These are phyloP conservation scores for Xylariaceae sp. DNA, from an alignment of 2,329 filamentous ascomycete species.

Conservation along the genomic window DNA sequence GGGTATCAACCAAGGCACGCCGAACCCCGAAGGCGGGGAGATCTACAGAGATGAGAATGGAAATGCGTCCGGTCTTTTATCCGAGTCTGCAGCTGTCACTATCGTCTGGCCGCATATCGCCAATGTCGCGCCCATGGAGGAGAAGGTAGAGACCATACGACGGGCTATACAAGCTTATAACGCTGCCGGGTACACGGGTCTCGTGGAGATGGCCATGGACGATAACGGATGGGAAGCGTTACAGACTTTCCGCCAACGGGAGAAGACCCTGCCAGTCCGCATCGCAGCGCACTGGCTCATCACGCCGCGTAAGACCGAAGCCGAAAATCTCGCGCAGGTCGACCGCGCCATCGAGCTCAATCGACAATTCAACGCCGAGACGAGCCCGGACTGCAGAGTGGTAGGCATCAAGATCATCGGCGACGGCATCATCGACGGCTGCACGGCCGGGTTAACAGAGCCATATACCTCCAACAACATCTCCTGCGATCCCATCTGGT, in stretches of 20 bases:
- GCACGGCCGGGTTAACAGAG: slow-evolving; percentile 55
- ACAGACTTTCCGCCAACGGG: slow-evolving; percentile 34
- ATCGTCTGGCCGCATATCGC: slow-evolving; percentile 52
- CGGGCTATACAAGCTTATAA: slow-evolving; percentile 45
- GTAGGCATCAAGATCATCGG: slow-evolving; percentile 60
- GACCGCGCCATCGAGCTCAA: slow-evolving; percentile 45
- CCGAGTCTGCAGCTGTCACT: slow-evolving; percentile 48
- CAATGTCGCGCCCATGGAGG: slow-evolving; percentile 41
- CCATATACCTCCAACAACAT: slow-evolving; percentile 49
- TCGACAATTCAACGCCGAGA: slow-evolving; percentile 38
- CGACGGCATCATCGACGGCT: slow-evolving; percentile 60
- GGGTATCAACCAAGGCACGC: slow-evolving; percentile 38
- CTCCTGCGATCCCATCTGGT: slow-evolving; percentile 50
- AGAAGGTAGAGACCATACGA: slow-evolving; percentile 42
- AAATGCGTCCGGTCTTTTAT: slow-evolving; percentile 45
- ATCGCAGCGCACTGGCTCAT: slow-evolving; percentile 54
- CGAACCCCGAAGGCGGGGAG: slow-evolving; percentile 45
- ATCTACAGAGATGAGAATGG: slow-evolving; percentile 45
- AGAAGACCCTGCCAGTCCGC: slow-evolving; percentile 38
- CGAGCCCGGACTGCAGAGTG: slow-evolving; percentile 42
- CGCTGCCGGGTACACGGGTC: slow-evolving; percentile 46
- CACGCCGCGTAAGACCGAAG: slow-evolving; percentile 39
- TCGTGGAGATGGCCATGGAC: slow-evolving; percentile 56
- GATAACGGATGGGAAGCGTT: slow-evolving; percentile 49
- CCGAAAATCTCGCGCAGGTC: slow-evolving; percentile 44